Evolutionary conservation across 371 early-diverging fungal genomes (phyloP).

Genomic region (Haplosporangium sp.): DNA sequence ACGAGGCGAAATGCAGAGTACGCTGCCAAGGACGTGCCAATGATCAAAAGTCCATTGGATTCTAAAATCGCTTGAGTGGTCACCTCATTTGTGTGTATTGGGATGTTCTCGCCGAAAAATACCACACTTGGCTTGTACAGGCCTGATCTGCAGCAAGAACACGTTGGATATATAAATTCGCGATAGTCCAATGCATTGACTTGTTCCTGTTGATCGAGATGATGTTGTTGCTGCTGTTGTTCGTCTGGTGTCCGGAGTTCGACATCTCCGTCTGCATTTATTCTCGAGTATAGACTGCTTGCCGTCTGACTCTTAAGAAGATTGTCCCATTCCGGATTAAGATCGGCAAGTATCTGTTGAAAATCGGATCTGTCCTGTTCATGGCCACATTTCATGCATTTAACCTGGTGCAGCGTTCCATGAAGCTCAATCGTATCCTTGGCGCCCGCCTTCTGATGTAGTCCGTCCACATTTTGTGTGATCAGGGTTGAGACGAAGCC

Average conservation of each 20-base stretch:
- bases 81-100: conserved; percentile 56
- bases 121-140: conserved; percentile 82
- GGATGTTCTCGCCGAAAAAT: conserved; percentile 92
- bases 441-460: conserved; percentile 75
- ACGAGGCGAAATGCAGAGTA: conserved; percentile 86
- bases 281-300: conserved; percentile 57
- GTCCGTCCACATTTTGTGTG: conserved; percentile 94
- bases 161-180: conserved; percentile 79
- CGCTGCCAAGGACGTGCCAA: conserved; percentile 86
- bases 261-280: conserved; percentile 92
- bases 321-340: conserved; percentile 80
- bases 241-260: conserved; percentile 65
- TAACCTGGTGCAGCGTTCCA: conserved; percentile 80
- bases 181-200: conserved; percentile 60
- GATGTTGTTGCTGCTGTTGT: conserved; percentile 8
- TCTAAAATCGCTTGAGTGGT: conserved; percentile 68
- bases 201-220: neutral
- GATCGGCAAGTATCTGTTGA: conserved; percentile 70
- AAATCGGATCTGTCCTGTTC: conserved; percentile 65
- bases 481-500: conserved; percentile 65
- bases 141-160: conserved; percentile 69
- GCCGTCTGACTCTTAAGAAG: conserved; percentile 42
- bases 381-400: conserved; percentile 77
- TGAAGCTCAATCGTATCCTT: conserved; percentile 82
- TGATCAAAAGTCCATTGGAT: conserved; percentile 72